A percentile compares a stretch with the other conserved stretches of the same genome.
Evolutionary conservation across 495 filamentous ascomycete species (phyloP).

Genomic region (Penicillium longicatenatum): DNA sequence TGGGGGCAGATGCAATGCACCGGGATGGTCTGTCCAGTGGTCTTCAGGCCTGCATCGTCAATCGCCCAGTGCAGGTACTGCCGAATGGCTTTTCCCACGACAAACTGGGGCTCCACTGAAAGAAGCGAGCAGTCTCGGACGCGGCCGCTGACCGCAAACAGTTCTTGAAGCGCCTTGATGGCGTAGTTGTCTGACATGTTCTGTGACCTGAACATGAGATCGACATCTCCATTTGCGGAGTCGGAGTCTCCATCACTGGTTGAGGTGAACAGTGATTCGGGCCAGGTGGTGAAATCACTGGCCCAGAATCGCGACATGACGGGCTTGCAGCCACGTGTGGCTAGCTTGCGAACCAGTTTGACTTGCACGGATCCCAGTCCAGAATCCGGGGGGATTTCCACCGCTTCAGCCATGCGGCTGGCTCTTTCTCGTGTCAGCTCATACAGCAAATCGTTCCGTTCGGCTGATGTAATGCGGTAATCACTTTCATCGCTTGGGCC

Average conservation of each 20-base stretch:
- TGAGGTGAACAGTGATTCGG: slow-evolving; percentile 55
- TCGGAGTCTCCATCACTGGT: not conserved
- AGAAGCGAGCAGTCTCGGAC: slow-evolving; percentile 41
- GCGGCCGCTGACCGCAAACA: slow-evolving; percentile 42
- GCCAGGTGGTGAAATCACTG: slow-evolving; percentile 62
- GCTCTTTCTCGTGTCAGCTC: slow-evolving; percentile 34
- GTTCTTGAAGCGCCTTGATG: slow-evolving; percentile 36
- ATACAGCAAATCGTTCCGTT: slow-evolving; percentile 20
- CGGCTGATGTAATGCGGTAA: not conserved
- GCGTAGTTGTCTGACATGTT: slow-evolving; percentile 40
- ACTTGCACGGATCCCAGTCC: slow-evolving; percentile 54
- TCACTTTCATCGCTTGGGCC: not conserved
- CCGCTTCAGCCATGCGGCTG: slow-evolving; percentile 29
- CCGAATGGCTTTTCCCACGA: slow-evolving; percentile 36
- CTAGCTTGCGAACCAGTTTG: slow-evolving; percentile 55
- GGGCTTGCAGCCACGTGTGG: slow-evolving; percentile 61
- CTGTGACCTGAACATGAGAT: slow-evolving; percentile 47
- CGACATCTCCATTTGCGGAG: slow-evolving; percentile 22
- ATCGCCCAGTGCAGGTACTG: slow-evolving; percentile 49
- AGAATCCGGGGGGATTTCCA: slow-evolving; percentile 27
- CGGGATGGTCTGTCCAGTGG: slow-evolving; percentile 22
- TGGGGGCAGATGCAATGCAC: slow-evolving; percentile 38
- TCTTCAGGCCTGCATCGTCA: slow-evolving; percentile 34
- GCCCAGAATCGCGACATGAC: slow-evolving; percentile 57
- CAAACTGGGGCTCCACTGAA: slow-evolving; percentile 24